Base-by-base conservation (phyloP, 2,329 filamentous ascomycete genomes). In the Clonostachys sp. region DNA sequence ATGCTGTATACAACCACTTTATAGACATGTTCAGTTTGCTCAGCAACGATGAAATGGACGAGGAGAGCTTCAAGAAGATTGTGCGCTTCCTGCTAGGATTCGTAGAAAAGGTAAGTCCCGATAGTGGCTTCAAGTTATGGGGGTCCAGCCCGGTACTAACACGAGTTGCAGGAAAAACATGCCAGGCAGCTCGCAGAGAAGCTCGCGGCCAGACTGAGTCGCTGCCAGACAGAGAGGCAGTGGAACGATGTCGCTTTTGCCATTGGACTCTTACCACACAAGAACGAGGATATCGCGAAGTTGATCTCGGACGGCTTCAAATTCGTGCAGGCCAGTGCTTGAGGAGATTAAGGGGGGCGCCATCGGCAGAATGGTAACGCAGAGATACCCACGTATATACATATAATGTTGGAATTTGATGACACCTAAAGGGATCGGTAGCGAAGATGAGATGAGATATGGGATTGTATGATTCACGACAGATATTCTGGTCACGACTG, bases 1-100 rank as follows among this genome's bases (percentile, higher is more conserved):
- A 99, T 61, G 94, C 94, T 3, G 90, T 99, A 3, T 99, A 99
- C 68, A 99, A 99, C 65, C 92, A 99, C 71, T 99, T 99, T 68
- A 91, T 99, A 30, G 94, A 99, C 63, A 97, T 99, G 89, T 99
- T 99, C 68, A 92, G 88, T 61, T 72, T 97, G 54, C 75, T 99
- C 42, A 94, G 89, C 49, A 87, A 91, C 0, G 80, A 81, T 46
- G 81, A 76, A 33, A 74, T 99, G 55, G 84, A 90, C 10, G 92
- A 96, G 64, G 90, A 96, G 57, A 83, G 87, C 20, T 86, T 99
- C 68, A 84, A 81, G 63, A 80, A 88, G 51, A 92, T 99, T 50
- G 79, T 99, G 53, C 91, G 90, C 61, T 99, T 99, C 70, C 70
- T 99, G 62, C 84, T 95, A 52, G 90, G 91, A 2, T 99, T 99